These are phyloP conservation scores for Pharus latifolius DNA, from an alignment of 176 grass and related monocot species.

Conservation along the genomic window DNA sequence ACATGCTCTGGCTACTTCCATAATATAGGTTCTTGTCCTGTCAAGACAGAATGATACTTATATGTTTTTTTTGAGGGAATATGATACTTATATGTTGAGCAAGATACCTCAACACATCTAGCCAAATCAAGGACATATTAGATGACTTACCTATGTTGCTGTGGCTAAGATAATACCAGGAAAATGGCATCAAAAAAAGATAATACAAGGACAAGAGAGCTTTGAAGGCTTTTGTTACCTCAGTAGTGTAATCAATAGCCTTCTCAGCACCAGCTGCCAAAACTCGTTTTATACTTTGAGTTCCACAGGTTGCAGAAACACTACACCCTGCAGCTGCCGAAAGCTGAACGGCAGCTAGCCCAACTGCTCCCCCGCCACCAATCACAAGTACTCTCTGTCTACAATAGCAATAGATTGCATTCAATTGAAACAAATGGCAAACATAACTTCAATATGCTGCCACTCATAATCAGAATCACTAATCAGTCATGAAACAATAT, in stretches of 20 bases:
- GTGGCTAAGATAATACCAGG: constrained; percentile 4
- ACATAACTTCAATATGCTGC: neutral
- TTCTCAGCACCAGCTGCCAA: constrained; percentile 72
- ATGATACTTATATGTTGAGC: neutral
- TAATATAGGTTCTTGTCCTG: neutral
- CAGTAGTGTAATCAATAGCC: constrained; percentile 83
- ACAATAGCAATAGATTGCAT: constrained; percentile 9
- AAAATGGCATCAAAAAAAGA: neutral
- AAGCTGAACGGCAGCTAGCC: constrained; percentile 74
- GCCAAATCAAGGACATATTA: neutral
- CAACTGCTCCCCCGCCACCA: constrained; percentile 95
- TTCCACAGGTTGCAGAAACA: constrained; percentile 78
- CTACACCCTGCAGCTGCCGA: constrained; percentile 60
- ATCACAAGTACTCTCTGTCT: constrained; percentile 84
- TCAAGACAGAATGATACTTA: neutral
- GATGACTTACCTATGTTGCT: neutral
- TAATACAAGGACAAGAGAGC: neutral
- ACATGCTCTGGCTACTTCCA: neutral
- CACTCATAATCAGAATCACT: too few relatives aligned
- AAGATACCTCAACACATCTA: neutral
- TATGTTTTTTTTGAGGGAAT: too few relatives aligned
- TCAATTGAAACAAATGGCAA: neutral
- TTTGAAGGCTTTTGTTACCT: constrained; percentile 34
- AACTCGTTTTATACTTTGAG: constrained; percentile 62
- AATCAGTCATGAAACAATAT: neutral